Evolutionary conservation across 306 rosid genomes (phyloP), one percentile per base, ranked within the genome.

Genomic region (Arachis stenosperma): DNA sequence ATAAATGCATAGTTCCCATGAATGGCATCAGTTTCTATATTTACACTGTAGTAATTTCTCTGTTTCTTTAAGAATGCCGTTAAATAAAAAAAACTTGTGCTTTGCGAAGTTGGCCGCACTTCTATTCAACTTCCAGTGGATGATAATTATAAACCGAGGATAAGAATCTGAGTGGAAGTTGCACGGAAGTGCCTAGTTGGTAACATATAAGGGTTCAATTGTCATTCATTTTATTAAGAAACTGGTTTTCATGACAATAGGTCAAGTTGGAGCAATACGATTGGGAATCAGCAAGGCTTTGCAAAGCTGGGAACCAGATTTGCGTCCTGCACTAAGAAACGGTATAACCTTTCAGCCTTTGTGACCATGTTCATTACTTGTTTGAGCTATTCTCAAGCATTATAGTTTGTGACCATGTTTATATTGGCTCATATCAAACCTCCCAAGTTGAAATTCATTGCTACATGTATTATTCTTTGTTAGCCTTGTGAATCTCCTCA

Each of bases 261-360:
- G 99, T 52, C 99, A 94, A 88, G 99, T 92, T 80, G 99, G 99
- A 87, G 99, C 99, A 42, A 69, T 94, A 76, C 87, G 79, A 53
- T 69, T 94, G 82, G 96, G 99, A 61, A 81, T 94, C 78, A 94
- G 96, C 86, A 91, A 74, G 89, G 99, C 99, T 75, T 81, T 94
- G 83, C 99, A 94, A 85, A 88, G 76, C 74, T 94, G 96, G 99
- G 97, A 91, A 87, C 99, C 99, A 12, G 96, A 84, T 63, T 17
- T 89, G 80, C 97, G 93, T 61, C 96, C 99, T 33, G 79, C 93
- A 9, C 87, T 94, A 43, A 81, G 84, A 91, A 85, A 42, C 59
- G 90, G 98, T 89, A 89, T 37, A 61, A 27, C 72, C 69, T 7
- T 42, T 60, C 30, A 27, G 39, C 57, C 12, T 61, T 72, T 47